Evolutionary conservation across 2,329 filamentous ascomycete genomes (phyloP).

Genomic region (Bipolaris bicolor): DNA sequence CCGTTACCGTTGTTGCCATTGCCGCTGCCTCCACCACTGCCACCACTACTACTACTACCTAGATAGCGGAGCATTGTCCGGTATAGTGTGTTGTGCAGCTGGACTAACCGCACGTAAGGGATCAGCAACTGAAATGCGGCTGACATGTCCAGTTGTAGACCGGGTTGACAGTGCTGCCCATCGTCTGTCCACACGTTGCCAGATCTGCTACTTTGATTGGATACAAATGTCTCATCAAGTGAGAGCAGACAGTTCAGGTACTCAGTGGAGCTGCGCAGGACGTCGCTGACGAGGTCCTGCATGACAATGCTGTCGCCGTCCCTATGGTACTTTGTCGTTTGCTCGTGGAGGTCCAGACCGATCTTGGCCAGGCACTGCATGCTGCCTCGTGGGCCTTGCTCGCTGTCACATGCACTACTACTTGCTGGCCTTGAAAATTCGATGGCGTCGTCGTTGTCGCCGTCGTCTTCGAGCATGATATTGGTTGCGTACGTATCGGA

Average conservation of each 20-base stretch:
- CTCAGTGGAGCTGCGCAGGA: background rate
- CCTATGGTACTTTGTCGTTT: background rate
- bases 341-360: constrained; percentile 1
- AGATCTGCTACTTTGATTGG: background rate
- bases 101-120: constrained; percentile 1
- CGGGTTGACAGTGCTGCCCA: background rate
- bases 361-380: constrained; percentile 3
- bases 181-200: background rate
- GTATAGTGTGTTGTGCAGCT: constrained; percentile 4
- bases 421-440: background rate
- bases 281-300: background rate
- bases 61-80: constrained; percentile 4
- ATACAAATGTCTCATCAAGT: background rate
- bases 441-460: background rate
- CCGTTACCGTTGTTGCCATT: background rate
- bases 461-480: background rate
- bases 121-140: constrained; percentile 2
- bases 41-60: background rate
- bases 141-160: background rate
- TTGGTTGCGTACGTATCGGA: background rate
- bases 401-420: background rate
- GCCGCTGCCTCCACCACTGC: background rate
- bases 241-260: background rate
- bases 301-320: background rate
- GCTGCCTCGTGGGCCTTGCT: background rate